A percentile compares a stretch with the other conserved stretches of the same genome.
These are phyloP conservation scores for Xylaria sp. DNA, from an alignment of 2,329 filamentous ascomycete species.

Conservation along the genomic window DNA sequence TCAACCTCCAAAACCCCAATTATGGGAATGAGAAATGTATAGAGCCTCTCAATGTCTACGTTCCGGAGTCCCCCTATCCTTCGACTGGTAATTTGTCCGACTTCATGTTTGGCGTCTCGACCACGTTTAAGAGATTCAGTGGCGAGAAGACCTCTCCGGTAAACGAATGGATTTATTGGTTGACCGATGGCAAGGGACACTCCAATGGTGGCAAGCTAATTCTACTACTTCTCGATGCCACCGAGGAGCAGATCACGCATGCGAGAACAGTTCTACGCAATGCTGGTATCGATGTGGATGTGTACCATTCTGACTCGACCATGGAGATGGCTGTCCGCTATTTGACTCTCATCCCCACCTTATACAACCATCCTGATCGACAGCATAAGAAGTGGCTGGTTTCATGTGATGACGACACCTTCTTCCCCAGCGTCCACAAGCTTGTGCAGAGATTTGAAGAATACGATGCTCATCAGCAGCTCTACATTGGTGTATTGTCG, in stretches of 20 bases:
- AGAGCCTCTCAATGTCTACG: constrained; percentile 56
- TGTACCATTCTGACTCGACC: constrained; percentile 58
- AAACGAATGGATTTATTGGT: constrained; percentile 65
- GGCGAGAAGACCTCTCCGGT: constrained; percentile 58
- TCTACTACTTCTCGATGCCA: constrained; percentile 59
- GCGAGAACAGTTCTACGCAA: constrained; percentile 53
- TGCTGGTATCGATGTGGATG: constrained; percentile 62
- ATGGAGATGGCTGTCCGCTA: constrained; percentile 66
- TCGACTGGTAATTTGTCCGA: constrained; percentile 59
- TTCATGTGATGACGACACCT: constrained; percentile 69
- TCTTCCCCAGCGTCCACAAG: constrained; percentile 64
- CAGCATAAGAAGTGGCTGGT: constrained; percentile 63
- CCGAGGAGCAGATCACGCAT: constrained; percentile 56
- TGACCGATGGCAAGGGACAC: constrained; percentile 60
- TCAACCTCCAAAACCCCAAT: constrained; percentile 53
- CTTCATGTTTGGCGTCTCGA: constrained; percentile 65
- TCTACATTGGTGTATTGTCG: constrained; percentile 67
- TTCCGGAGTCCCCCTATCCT: constrained; percentile 57
- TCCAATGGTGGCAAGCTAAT: constrained; percentile 64
- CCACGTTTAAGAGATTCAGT: constrained; percentile 60
- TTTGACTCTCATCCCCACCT: constrained; percentile 58
- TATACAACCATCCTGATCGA: constrained; percentile 59
- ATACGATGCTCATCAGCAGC: constrained; percentile 57
- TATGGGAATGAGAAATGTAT: constrained; percentile 52
- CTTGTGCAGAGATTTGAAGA: constrained; percentile 57